Evolutionary conservation across 371 early-diverging fungal genomes (phyloP).

Genomic region (Mortierella sp.): DNA sequence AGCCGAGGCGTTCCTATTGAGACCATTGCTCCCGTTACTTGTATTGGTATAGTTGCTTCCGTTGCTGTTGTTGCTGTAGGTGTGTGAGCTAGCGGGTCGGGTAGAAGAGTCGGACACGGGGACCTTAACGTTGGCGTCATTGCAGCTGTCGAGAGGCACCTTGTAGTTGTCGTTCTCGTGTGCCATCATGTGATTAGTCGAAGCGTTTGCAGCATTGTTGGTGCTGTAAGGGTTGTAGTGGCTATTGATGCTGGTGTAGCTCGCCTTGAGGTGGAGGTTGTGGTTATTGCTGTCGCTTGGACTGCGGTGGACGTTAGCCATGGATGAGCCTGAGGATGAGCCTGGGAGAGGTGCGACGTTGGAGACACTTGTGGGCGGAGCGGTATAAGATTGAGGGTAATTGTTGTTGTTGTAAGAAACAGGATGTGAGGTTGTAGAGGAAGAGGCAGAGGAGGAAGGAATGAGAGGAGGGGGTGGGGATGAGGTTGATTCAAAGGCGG

Average conservation of each 20-base stretch:
- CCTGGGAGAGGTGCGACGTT: neutral
- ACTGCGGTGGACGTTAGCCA: conserved; percentile 15
- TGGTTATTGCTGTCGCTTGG: conserved; percentile 15
- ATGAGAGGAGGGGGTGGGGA: conserved; percentile 2
- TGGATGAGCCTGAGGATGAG: conserved; percentile 13
- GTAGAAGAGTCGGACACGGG: conserved; percentile 15
- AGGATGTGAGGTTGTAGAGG: conserved; percentile 3
- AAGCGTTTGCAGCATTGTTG: conserved; percentile 3
- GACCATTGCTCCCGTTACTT: neutral
- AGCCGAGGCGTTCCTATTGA: conserved; percentile 3
- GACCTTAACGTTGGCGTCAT: conserved; percentile 25
- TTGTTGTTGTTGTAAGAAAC: conserved; percentile 1
- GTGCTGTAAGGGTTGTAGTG: conserved; percentile 6
- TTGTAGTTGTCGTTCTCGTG: conserved; percentile 31
- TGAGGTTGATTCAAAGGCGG: neutral
- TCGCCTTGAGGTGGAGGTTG: conserved; percentile 22
- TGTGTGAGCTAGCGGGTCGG: conserved; percentile 11
- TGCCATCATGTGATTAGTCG: conserved; percentile 9
- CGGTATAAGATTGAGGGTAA: neutral
- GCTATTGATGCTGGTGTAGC: conserved; percentile 23
- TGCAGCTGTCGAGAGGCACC: conserved; percentile 24
- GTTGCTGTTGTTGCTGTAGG: conserved; percentile 7
- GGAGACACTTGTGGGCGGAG: neutral
- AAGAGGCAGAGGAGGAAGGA: conserved; percentile 6
- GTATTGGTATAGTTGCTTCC: conserved; percentile 4